Evolutionary conservation across 2,329 filamentous ascomycete genomes (phyloP).

Genomic region (Colletotrichum higginsianum): DNA sequence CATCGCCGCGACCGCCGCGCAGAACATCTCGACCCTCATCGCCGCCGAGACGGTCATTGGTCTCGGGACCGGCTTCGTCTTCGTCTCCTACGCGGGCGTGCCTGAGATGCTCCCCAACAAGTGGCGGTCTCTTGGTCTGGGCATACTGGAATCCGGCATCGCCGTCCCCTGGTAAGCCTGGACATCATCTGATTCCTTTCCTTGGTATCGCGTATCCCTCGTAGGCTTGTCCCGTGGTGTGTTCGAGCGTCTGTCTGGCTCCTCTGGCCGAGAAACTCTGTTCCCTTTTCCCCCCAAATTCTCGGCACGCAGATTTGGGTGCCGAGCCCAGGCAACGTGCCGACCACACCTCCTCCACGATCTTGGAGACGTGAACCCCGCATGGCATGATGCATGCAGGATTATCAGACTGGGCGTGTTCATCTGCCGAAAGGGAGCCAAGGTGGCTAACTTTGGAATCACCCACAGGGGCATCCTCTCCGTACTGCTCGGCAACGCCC

Average conservation of each 20-base stretch:
- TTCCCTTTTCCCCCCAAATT: background rate
- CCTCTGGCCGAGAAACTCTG: slow-evolving; percentile 18
- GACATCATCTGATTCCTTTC: slow-evolving; percentile 6
- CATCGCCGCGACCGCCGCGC: slow-evolving; percentile 48
- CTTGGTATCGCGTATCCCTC: slow-evolving; percentile 14
- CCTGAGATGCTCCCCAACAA: slow-evolving; percentile 54
- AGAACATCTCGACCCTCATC: slow-evolving; percentile 46
- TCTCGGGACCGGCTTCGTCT: slow-evolving; percentile 52
- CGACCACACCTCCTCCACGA: slow-evolving; percentile 16
- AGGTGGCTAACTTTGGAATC: slow-evolving; percentile 32
- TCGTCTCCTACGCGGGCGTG: slow-evolving; percentile 53
- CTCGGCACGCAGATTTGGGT: slow-evolving; percentile 16
- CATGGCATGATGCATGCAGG: slow-evolving; percentile 9
- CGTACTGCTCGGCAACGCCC: slow-evolving; percentile 48
- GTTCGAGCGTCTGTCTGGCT: slow-evolving; percentile 43
- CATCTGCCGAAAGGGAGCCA: slow-evolving; percentile 6
- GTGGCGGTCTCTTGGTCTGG: slow-evolving; percentile 46
- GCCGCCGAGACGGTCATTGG: slow-evolving; percentile 51
- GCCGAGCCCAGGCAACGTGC: slow-evolving; percentile 26
- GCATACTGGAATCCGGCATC: slow-evolving; percentile 41
- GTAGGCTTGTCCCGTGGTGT: no score
- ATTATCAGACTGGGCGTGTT: background rate
- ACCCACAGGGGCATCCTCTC: slow-evolving; percentile 46
- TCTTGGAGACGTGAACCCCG: slow-evolving; percentile 17
- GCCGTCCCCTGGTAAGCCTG: slow-evolving; percentile 43